Evolutionary conservation across 371 early-diverging fungal genomes (phyloP).

Genomic region (Mortierella sp.): DNA sequence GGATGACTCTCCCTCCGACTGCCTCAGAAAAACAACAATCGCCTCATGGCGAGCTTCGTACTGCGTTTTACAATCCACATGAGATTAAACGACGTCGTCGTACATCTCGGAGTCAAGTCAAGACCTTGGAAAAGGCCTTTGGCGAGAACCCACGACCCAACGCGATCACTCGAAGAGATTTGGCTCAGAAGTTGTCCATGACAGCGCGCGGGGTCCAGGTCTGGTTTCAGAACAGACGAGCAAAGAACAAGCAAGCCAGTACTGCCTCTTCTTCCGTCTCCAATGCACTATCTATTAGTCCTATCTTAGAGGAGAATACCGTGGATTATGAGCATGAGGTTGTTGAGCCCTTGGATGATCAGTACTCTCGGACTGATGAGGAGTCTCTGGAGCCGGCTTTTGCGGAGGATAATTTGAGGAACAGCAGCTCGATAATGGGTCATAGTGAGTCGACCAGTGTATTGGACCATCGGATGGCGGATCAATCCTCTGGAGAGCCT

Average conservation of each 20-base stretch:
- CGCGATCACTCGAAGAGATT: slow-evolving; percentile 67
- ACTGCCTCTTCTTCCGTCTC: not conserved
- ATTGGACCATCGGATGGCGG: no score
- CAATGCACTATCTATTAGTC: no score
- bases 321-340: no score
- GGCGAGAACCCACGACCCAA: slow-evolving; percentile 75
- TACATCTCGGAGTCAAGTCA: slow-evolving; percentile 77
- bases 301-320: no score
- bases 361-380: no score
- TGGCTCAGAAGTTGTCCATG: slow-evolving; percentile 86
- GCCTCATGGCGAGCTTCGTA: slow-evolving; percentile 70
- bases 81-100: slow-evolving; percentile 83
- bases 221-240: slow-evolving; percentile 98
- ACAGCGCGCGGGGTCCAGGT: slow-evolving; percentile 92
- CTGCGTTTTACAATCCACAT: slow-evolving; percentile 82
- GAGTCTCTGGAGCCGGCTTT: no score
- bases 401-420: no score
- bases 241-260: slow-evolving; percentile 64
- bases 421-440: no score
- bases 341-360: no score
- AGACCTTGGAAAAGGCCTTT: slow-evolving; percentile 76
- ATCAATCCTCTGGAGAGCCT: no score
- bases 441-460: no score
- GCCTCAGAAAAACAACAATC: slow-evolving; percentile 36
- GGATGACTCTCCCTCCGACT: slow-evolving; percentile 45